Evolutionary conservation across 2,329 filamentous ascomycete species (phyloP).

Genomic region (Helotiales sp.): DNA sequence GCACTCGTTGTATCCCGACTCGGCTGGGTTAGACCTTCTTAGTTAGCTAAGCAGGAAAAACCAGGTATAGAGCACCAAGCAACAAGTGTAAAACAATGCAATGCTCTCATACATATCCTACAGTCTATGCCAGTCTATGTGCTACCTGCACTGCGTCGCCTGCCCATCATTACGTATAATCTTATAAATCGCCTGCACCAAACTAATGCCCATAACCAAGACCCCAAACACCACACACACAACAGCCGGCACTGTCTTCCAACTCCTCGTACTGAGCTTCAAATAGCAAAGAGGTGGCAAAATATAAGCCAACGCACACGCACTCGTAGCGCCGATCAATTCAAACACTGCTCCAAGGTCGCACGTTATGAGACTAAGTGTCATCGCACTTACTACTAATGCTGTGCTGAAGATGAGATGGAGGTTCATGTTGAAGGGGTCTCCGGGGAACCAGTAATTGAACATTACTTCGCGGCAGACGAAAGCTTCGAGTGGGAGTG

Average conservation of each 20-base stretch:
- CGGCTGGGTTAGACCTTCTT: too few species aligned
- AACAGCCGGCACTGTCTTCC: constrained; percentile 71
- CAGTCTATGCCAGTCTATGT: constrained; percentile 12
- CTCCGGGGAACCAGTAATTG: constrained; percentile 68
- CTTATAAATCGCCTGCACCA: constrained; percentile 71
- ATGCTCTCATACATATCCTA: constrained; percentile 9
- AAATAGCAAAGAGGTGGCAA: constrained; percentile 93
- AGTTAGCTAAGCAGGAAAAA: background rate
- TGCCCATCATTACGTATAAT: constrained; percentile 45
- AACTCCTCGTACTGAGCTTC: constrained; percentile 78
- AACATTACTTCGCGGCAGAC: constrained; percentile 97
- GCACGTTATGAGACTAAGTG: constrained; percentile 80
- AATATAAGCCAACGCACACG: constrained; percentile 92
- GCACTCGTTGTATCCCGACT: too few species aligned
- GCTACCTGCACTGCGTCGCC: constrained; percentile 23
- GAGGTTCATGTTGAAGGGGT: constrained; percentile 70
- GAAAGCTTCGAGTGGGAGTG: constrained; percentile 92
- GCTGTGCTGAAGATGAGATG: constrained; percentile 85
- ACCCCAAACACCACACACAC: constrained; percentile 77
- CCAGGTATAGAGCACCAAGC: background rate
- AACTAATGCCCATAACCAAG: constrained; percentile 76
- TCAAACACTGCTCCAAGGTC: constrained; percentile 95
- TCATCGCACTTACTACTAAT: constrained; percentile 77
- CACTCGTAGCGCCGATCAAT: constrained; percentile 91
- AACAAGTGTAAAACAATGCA: background rate